Percentiles rank a stretch among this genome's conserved stretches.
phyloP scores from a whole-genome alignment of 2,329 filamentous ascomycete genomes.

The Fusarium lateritium region DNA sequence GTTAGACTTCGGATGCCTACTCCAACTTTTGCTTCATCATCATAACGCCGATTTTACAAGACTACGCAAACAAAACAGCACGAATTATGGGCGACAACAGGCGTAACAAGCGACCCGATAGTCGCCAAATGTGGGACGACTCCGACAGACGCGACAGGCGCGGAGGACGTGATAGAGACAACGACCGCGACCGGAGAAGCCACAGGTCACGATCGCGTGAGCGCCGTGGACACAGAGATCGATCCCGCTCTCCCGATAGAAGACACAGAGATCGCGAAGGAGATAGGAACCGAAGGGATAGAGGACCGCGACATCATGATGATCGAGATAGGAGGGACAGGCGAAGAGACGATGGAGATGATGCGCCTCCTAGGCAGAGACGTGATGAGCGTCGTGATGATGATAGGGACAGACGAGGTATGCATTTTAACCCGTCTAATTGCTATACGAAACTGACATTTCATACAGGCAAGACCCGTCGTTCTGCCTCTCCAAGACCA shows the following conservation, averaged over 20 bases:
- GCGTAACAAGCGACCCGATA: slow-evolving; percentile 61
- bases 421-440: not conserved
- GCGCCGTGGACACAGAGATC: slow-evolving; percentile 53
- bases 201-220: slow-evolving; percentile 56
- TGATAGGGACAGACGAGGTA: slow-evolving; percentile 49
- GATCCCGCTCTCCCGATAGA: slow-evolving; percentile 56
- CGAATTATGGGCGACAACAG: slow-evolving; percentile 54
- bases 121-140: slow-evolving; percentile 74
- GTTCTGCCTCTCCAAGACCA: slow-evolving; percentile 57
- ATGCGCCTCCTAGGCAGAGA: slow-evolving; percentile 37
- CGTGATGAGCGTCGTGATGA: slow-evolving; percentile 48
- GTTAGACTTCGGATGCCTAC: slow-evolving; percentile 19
- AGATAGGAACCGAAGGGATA: slow-evolving; percentile 53
- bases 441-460: slow-evolving; percentile 15
- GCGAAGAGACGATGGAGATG: slow-evolving; percentile 47
- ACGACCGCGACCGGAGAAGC: slow-evolving; percentile 52
- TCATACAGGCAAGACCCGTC: slow-evolving; percentile 50
- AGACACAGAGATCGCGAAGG: slow-evolving; percentile 58
- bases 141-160: slow-evolving; percentile 59
- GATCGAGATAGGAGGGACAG: slow-evolving; percentile 45
- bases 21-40: slow-evolving; percentile 1
- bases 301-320: slow-evolving; percentile 51
- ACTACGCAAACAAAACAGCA: not conserved
- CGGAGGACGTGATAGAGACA: slow-evolving; percentile 49
- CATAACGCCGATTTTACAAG: not conserved